Evolutionary conservation across 495 filamentous ascomycete species (phyloP).

Genomic region (Aspergillus saccharolyticus): DNA sequence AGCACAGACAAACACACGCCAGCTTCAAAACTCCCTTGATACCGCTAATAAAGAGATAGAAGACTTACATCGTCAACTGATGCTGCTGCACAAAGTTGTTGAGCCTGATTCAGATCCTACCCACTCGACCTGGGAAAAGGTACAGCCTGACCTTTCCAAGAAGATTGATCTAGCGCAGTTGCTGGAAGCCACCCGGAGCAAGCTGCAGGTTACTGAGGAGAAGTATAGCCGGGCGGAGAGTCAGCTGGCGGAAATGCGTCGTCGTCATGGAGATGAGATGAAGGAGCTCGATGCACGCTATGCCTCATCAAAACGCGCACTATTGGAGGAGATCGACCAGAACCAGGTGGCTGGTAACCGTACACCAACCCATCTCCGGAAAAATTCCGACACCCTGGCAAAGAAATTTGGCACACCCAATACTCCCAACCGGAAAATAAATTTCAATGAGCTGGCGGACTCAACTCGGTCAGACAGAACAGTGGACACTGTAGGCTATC

Average conservation of each 20-base stretch:
- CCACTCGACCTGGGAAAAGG: slow-evolving; percentile 56
- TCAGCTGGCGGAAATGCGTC: slow-evolving; percentile 74
- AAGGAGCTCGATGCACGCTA: slow-evolving; percentile 67
- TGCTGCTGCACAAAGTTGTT: slow-evolving; percentile 78
- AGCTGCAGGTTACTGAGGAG: slow-evolving; percentile 79
- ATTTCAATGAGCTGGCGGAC: slow-evolving; percentile 59
- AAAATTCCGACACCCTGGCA: slow-evolving; percentile 59
- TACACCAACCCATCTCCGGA: slow-evolving; percentile 71
- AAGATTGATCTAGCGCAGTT: slow-evolving; percentile 83
- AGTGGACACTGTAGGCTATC: slow-evolving; percentile 82
- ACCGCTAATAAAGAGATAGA: slow-evolving; percentile 70
- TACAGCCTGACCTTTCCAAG: slow-evolving; percentile 52
- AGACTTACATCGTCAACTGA: slow-evolving; percentile 71
- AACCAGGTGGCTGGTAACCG: slow-evolving; percentile 73
- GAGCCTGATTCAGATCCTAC: slow-evolving; percentile 66
- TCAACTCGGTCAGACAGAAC: slow-evolving; percentile 85
- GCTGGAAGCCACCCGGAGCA: slow-evolving; percentile 82
- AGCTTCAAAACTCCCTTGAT: slow-evolving; percentile 73
- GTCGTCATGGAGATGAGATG: slow-evolving; percentile 65
- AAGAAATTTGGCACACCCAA: slow-evolving; percentile 70
- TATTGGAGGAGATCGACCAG: slow-evolving; percentile 82
- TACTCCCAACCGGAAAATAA: slow-evolving; percentile 67
- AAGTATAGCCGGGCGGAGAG: slow-evolving; percentile 77
- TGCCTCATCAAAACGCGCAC: slow-evolving; percentile 62
- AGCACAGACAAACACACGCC: slow-evolving; percentile 78